These are phyloP conservation scores for Aphanomyces cochlioides DNA, from an alignment of 352 stramenopile genomes.

Conservation along the genomic window DNA sequence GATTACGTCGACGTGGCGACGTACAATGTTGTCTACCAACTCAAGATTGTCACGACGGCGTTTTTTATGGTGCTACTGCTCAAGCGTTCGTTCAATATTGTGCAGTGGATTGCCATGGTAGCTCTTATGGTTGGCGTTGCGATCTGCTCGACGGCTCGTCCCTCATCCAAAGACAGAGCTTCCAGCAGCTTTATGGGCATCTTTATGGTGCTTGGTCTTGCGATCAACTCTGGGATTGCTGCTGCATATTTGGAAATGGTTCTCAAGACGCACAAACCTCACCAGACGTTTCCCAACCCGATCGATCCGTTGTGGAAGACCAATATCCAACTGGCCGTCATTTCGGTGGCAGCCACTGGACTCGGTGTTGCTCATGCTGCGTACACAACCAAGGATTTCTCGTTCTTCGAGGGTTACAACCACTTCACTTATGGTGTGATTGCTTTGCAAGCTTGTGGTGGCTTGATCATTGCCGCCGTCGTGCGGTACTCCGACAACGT, in stretches of 20 bases:
- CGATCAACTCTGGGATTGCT: constrained; percentile 82
- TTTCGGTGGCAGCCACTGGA: constrained; percentile 69
- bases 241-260: constrained; percentile 84
- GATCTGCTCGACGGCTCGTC: constrained; percentile 81
- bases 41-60: constrained; percentile 88
- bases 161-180: constrained; percentile 25
- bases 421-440: constrained; percentile 67
- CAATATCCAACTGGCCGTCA: constrained; percentile 80
- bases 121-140: constrained; percentile 81
- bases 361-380: constrained; percentile 70
- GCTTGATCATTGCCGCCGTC: constrained; percentile 79
- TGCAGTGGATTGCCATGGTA: constrained; percentile 83
- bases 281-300: constrained; percentile 59
- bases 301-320: constrained; percentile 81
- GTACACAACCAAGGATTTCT: constrained; percentile 36
- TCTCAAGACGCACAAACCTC: constrained; percentile 81
- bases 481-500: constrained; percentile 88
- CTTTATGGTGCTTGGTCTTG: constrained; percentile 70
- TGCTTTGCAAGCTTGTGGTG: constrained; percentile 75
- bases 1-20: constrained; percentile 87
- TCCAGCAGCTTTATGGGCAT: constrained; percentile 45
- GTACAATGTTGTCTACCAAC: constrained; percentile 89
- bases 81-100: constrained; percentile 72
- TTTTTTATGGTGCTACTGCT: constrained; percentile 88
- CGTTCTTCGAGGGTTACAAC: constrained; percentile 81